These are phyloP conservation scores for Iris macrosiphon DNA, from an alignment of 106 monocot genomes.

Conservation along the genomic window DNA sequence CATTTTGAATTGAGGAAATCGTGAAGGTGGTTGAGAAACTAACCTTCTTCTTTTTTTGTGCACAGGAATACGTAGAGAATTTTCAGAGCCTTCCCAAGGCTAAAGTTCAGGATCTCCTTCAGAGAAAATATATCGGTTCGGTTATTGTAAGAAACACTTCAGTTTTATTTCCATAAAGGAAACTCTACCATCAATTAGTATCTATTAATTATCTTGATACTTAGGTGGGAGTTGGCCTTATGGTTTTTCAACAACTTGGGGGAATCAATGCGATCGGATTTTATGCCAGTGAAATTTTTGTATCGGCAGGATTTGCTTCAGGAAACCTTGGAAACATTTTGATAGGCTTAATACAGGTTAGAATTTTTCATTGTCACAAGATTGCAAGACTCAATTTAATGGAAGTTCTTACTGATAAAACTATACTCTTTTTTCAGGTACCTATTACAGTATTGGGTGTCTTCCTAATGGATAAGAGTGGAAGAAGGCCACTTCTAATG, in stretches of 20 bases:
- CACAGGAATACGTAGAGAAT: constrained; percentile 43
- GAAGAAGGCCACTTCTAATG: constrained; percentile 62
- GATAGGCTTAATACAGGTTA: constrained; percentile 45
- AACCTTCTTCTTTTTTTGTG: constrained; percentile 3
- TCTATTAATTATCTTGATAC: neutral
- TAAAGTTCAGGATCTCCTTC: constrained; percentile 31
- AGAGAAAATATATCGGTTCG: constrained; percentile 23
- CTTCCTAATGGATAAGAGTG: constrained; percentile 64
- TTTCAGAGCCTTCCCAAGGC: constrained; percentile 41
- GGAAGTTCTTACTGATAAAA: neutral
- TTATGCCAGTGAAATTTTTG: constrained; percentile 44
- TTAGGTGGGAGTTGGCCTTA: constrained; percentile 51
- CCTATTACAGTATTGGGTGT: constrained; percentile 52
- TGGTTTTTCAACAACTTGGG: constrained; percentile 57
- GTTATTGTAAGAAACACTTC: constrained; percentile 54
- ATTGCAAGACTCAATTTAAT: neutral
- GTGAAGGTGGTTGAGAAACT: neutral
- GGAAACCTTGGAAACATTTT: constrained; percentile 42
- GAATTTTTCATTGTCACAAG: neutral
- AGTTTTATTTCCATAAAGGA: neutral
- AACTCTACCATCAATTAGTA: neutral
- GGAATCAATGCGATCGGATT: constrained; percentile 51
- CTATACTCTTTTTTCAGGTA: constrained; percentile 20
- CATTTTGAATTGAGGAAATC: neutral
- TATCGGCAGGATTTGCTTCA: constrained; percentile 55